These are phyloP conservation scores for Ploettnerulaceae sp. DNA, from an alignment of 2,329 filamentous ascomycete species.

Conservation along the genomic window DNA sequence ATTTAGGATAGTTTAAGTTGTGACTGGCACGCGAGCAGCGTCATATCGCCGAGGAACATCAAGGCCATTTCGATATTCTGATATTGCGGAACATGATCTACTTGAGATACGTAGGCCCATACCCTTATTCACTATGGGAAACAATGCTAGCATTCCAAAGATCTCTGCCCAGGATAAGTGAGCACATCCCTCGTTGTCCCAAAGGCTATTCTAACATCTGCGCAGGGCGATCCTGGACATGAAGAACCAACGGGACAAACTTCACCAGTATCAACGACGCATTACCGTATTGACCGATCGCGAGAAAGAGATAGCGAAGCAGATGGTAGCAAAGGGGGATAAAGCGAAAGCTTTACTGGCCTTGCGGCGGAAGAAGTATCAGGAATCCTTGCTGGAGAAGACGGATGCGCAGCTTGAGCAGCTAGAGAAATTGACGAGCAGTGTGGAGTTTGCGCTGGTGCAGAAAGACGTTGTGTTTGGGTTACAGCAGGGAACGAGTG, in stretches of 20 bases:
- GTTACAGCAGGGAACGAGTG: constrained; percentile 82
- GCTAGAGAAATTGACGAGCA: constrained; percentile 80
- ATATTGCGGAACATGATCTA: constrained; percentile 15
- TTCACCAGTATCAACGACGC: constrained; percentile 91
- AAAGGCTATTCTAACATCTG: constrained; percentile 4
- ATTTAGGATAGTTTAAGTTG: too few relatives aligned
- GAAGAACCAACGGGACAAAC: constrained; percentile 94
- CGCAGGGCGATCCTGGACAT: constrained; percentile 90
- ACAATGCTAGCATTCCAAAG: constrained; percentile 57
- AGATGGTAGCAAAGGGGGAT: constrained; percentile 76
- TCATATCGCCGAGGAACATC: too few relatives aligned
- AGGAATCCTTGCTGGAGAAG: constrained; percentile 81
- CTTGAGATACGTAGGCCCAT: constrained; percentile 1
- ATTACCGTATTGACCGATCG: constrained; percentile 81
- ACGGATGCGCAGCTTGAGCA: constrained; percentile 93
- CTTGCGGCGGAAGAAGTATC: constrained; percentile 92
- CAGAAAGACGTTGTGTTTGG: constrained; percentile 96
- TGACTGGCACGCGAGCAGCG: too few relatives aligned
- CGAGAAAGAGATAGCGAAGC: constrained; percentile 79
- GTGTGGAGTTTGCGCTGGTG: constrained; percentile 92
- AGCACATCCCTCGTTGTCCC: constrained; percentile 29
- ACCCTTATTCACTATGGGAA: constrained; percentile 49
- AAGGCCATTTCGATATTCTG: constrained; percentile 10
- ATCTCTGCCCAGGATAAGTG: constrained; percentile 84
- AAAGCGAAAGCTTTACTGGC: constrained; percentile 80